Base-by-base conservation (phyloP, 2,329 filamentous ascomycete genomes). In the Botrytis tulipae region DNA sequence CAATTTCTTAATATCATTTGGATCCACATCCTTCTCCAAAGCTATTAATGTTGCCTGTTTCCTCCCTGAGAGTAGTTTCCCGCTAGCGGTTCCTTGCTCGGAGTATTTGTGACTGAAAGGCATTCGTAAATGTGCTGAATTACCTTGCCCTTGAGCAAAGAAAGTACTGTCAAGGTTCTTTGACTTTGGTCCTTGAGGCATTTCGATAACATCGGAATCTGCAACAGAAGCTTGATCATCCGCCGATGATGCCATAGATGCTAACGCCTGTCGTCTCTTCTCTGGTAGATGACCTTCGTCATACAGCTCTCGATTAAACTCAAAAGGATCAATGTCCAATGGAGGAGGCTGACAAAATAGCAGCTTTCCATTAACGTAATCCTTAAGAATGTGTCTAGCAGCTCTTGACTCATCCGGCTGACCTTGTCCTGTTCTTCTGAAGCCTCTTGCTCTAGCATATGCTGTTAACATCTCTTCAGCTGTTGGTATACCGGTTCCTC, bases 291-390 rank as follows among this genome's bases (percentile, higher is more conserved):
- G 93, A 0, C 87, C 86, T 63, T 92, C 86, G 79, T 97, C 92
- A 83, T 98, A 98, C 7, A 98, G 89, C 74, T 97, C 95, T 68
- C 87, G 85, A 84, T 99, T 99, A 87, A 98, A 99, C 71, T 91
- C 89, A 67, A 85, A 84, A 0, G 89, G 85, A 78, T 98, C 92
- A 57, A 92, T 89, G 44, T 91, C 87, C 7, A 84, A 84, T 0
- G 95, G 95, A 0, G 96, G 96, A 7, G 96, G 95, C 79, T 95
- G 91, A 77, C 94, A 96, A 84, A 92, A 98, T 9, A 98, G 88
- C 0, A 99, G 88, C 84, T 98, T 98, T 76, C 96, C 96, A 81
- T 92, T 97, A 78, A 99, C 96, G 80, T 98, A 99, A 84, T 99
- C 96, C 82, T 99, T 99, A 40, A 99, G 88, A 25, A 99, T 87